A percentile compares a stretch with the other conserved stretches of the same genome.
phyloP scores from a whole-genome alignment of 2,329 filamentous ascomycete genomes.

The Lanzia echinophila region DNA sequence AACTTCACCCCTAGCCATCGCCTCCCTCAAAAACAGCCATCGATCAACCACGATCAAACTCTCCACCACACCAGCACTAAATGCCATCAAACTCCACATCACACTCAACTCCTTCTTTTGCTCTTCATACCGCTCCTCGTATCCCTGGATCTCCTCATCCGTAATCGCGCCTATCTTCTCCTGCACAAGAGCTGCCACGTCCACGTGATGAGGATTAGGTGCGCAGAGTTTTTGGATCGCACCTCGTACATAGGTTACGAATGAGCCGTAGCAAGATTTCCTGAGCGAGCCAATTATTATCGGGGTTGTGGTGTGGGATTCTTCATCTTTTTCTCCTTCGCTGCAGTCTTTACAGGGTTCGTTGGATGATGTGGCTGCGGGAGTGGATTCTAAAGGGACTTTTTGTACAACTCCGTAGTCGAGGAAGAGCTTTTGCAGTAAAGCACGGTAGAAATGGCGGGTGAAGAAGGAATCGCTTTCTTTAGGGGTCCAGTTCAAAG shows the following conservation, averaged over 20 bases:
- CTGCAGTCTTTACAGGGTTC: background rate
- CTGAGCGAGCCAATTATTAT: conserved; percentile 81
- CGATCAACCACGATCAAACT: conserved; percentile 85
- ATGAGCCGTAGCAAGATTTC: conserved; percentile 71
- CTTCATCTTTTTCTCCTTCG: background rate
- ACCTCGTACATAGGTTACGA: conserved; percentile 71
- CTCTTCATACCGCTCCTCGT: conserved; percentile 57
- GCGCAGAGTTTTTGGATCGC: conserved; percentile 66
- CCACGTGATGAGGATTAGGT: conserved; percentile 9
- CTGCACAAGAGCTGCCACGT: conserved; percentile 53
- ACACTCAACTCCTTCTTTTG: conserved; percentile 77
- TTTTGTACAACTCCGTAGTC: conserved; percentile 65
- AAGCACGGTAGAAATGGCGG: conserved; percentile 84
- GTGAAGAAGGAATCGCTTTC: conserved; percentile 88
- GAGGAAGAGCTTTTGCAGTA: conserved; percentile 87
- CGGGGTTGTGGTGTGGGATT: conserved; percentile 56
- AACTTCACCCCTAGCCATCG: conserved; percentile 61
- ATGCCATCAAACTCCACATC: conserved; percentile 94
- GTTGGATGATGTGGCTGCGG: background rate
- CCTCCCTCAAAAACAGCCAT: conserved; percentile 80
- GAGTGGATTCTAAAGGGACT: background rate
- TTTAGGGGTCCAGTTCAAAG: conserved; percentile 76
- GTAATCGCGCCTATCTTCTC: conserved; percentile 62
- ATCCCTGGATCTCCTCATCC: conserved; percentile 67
- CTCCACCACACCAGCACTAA: conserved; percentile 83